Base-by-base conservation (phyloP, 2,329 filamentous ascomycete species). In the Fusarium praegraminearum region DNA sequence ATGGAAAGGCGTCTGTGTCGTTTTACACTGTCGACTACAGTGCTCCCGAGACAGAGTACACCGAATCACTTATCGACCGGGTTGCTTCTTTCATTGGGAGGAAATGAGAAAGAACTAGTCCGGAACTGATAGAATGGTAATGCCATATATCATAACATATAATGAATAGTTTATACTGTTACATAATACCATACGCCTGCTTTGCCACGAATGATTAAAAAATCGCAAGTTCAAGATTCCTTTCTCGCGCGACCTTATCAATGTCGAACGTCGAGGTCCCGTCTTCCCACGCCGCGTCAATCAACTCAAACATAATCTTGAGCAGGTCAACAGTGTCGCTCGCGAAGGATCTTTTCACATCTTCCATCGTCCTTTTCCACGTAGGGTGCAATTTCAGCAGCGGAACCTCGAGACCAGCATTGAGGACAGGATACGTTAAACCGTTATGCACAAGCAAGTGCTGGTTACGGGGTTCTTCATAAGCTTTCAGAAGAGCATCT, bases 11-110 rank as follows among this genome's bases (percentile, higher is more conserved):
- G 4, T 77, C 78, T 16, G 80, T 87, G 4, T 81, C 77, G 1
- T 76, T 85, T 0, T 87, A 85, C 61, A 85, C 83, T 0, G 79
- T 85, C 22, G 84, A 87, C 58, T 86, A 85, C 64, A 80, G 82
- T 69, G 83, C 84, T 8, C 85, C 84, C 3, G 74, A 46, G 45
- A 70, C 67, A 1, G 32, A 56, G 6, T 72, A 73, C n/a, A 72
- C 75, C 1, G 46, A 71, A 43, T 62, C 58, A 38, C 75, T 78
- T 28, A 70, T 72, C 51, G 56, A 75, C 24, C 65, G 76, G 16
- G 60, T 76, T 4, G 51, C 69, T n/a, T 67, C 69, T 7, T 62
- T 77, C 28, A 58, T 53, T 43, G 7, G 13, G n/a, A 9, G 40
- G 32, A 32, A 40, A 16, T 62, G 38, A 10, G 13, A 15, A 15